Base-by-base conservation (phyloP, 2,329 filamentous ascomycete genomes). In the Fusarium sp. region DNA sequence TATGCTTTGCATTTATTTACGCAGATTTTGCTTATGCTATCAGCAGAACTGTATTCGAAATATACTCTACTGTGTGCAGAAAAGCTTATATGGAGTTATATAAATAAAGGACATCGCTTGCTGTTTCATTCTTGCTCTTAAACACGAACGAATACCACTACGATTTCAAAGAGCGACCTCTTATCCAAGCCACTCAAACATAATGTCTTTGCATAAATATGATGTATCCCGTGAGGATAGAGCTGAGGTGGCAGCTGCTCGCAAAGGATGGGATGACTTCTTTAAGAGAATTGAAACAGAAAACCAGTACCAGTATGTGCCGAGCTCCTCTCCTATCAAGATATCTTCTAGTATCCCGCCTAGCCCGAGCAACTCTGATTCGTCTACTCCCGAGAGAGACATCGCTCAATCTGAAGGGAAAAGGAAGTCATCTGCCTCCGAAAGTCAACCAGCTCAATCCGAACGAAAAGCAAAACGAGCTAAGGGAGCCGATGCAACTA, bases 31-130 rank as follows among this genome's bases (percentile, higher is more conserved):
- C 25, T 27, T 3, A 10, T 27, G 9, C 3, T 27, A 27, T 3
- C 11, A 10, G 9, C 25, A 27, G 9, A 27, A 29, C 11, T 29
- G 27, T 12, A 29, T 8, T 13, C 30, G 15, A 32, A 16, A 16
- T 1, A 32, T 32, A 32, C 30, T 18, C 32, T 34, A 18, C 8
- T 3, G 15, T 8, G 8, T 18, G 15, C 15, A 34, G 15, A 34
- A 34, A 34, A 34, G 18, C 4, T 38, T n/a, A 38, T n/a, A 4
- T 12, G 3, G 9, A 1, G 1, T 4, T 0, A 7, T n/a, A 38
- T 38, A 38, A 12, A 38, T n/a, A n/a, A n/a, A 12, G 34, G 5
- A 11, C 34, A 11, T n/a, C 5, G 9, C 9, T 11, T 38, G 18
- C 1, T n/a, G 6, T 11, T 18, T 10, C 16, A 18, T 18, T 38